These are phyloP conservation scores for Serendipita vermifera DNA, from an alignment of 768 basidiomycete genomes.

Conservation along the genomic window DNA sequence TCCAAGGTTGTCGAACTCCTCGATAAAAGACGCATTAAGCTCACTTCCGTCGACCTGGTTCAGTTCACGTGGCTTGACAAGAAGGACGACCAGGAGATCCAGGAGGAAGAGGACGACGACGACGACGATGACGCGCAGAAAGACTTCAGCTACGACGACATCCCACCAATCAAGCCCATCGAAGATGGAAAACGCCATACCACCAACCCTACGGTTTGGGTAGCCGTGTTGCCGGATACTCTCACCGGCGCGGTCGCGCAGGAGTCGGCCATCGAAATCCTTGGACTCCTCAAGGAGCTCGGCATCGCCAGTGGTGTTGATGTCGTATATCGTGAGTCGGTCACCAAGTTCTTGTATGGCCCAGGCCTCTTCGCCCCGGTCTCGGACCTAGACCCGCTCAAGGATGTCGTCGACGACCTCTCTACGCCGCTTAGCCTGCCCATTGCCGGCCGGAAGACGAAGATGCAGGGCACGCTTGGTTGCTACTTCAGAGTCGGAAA, in stretches of 20 bases:
- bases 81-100: conserved; percentile 16
- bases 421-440: conserved; percentile 13
- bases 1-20: conserved; percentile 25
- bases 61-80: conserved; percentile 23
- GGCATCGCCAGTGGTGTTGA: conserved; percentile 27
- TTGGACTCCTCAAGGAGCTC: conserved; percentile 24
- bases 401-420: conserved; percentile 24
- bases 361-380: conserved; percentile 25
- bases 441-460: conserved; percentile 13
- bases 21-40: conserved; percentile 18
- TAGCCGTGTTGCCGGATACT: conserved; percentile 26
- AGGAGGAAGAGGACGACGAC: conserved; percentile 16
- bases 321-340: conserved; percentile 27
- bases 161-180: conserved; percentile 20
- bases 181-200: conserved; percentile 18
- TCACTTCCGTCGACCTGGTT: conserved; percentile 23
- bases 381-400: conserved; percentile 21
- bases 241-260: conserved; percentile 22
- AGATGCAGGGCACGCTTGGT: conserved; percentile 13
- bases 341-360: conserved; percentile 21
- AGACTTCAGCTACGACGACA: conserved; percentile 16
- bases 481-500: conserved; percentile 13
- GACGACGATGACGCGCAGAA: conserved; percentile 17
- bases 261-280: conserved; percentile 24
- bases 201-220: conserved; percentile 26